Conservation (phyloP, 1,139 yeast genomes). For the Candida sp. region DNA sequence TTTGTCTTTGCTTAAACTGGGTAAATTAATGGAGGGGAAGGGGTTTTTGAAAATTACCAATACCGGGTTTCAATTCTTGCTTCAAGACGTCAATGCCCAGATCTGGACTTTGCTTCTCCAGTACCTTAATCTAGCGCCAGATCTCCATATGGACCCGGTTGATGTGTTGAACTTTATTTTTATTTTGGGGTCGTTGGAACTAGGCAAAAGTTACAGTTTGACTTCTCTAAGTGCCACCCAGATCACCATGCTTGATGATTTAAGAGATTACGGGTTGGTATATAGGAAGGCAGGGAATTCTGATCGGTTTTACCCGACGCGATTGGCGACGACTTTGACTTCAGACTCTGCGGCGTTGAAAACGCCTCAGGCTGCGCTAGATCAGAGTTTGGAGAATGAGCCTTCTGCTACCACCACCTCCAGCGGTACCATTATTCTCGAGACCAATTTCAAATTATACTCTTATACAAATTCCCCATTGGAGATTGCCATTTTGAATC, state of each 20-base stretch:
- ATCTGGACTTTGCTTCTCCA: constrained; percentile 91
- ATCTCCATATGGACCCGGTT: constrained; percentile 89
- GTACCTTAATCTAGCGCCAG: constrained; percentile 81
- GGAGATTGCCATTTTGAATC: constrained; percentile 87
- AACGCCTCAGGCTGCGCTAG: constrained; percentile 68
- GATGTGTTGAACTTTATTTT: constrained; percentile 93
- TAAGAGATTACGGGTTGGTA: constrained; percentile 88
- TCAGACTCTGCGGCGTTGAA: constrained; percentile 74
- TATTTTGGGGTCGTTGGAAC: constrained; percentile 86
- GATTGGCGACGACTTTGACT: constrained; percentile 86
- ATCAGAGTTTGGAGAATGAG: constrained; percentile 45
- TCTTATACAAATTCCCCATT: constrained; percentile 95
- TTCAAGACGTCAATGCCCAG: constrained; percentile 93
- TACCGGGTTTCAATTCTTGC: constrained; percentile 86
- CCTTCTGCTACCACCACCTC: constrained; percentile 16
- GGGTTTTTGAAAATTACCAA: constrained; percentile 70
- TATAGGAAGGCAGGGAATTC: constrained; percentile 67
- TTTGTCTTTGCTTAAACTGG: constrained; percentile 60
- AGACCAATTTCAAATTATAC: constrained; percentile 89
- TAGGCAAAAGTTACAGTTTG: constrained; percentile 82
- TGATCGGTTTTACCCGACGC: constrained; percentile 80
- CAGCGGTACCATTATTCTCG: constrained; percentile 77
- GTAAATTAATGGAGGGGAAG: constrained; percentile 78
- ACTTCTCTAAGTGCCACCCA: constrained; percentile 77
- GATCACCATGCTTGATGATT: constrained; percentile 80